These are phyloP conservation scores for Sistotremastrum suecicum DNA, from an alignment of 768 basidiomycete genomes.

Conservation along the genomic window DNA sequence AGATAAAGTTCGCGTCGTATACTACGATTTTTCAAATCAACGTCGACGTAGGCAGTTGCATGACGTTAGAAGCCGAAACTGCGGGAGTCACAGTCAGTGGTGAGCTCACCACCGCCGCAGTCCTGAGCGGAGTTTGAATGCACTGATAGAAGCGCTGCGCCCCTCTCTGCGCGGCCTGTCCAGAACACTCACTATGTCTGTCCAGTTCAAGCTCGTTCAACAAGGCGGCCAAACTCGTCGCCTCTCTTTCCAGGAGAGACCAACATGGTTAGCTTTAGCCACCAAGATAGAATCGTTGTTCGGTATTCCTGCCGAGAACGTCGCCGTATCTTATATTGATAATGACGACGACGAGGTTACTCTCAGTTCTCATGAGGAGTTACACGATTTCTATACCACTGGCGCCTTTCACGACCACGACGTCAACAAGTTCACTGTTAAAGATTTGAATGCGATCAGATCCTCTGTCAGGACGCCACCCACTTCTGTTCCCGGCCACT, in stretches of 20 bases:
- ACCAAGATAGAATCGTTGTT: conserved; percentile 40
- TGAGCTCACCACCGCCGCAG: too few species aligned
- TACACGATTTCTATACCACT: conserved; percentile 52
- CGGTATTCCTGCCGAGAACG: conserved; percentile 37
- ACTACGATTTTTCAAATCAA: too few species aligned
- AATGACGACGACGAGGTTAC: conserved; percentile 64
- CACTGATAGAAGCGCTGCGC: too few species aligned
- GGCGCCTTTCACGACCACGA: conserved; percentile 15
- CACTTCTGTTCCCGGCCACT: conserved; percentile 1
- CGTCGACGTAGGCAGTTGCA: too few species aligned
- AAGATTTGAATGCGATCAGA: conserved; percentile 34
- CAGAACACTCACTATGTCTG: conserved; percentile 24
- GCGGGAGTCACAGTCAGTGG: too few species aligned
- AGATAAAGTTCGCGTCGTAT: too few species aligned
- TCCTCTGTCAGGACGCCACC: conserved; percentile 19
- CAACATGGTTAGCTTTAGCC: conserved; percentile 45
- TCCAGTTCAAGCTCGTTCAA: conserved; percentile 54
- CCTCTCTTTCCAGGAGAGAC: conserved; percentile 33
- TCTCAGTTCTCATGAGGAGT: conserved; percentile 60
- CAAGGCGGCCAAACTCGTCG: conserved; percentile 46
- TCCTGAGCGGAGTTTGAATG: too few species aligned
- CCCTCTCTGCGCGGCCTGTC: too few species aligned
- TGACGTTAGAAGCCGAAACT: too few species aligned
- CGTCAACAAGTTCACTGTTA: conserved; percentile 45
- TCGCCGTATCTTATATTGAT: conserved; percentile 64